phyloP scores from a whole-genome alignment of 179 eudicot species.

The Silene coronaria region DNA sequence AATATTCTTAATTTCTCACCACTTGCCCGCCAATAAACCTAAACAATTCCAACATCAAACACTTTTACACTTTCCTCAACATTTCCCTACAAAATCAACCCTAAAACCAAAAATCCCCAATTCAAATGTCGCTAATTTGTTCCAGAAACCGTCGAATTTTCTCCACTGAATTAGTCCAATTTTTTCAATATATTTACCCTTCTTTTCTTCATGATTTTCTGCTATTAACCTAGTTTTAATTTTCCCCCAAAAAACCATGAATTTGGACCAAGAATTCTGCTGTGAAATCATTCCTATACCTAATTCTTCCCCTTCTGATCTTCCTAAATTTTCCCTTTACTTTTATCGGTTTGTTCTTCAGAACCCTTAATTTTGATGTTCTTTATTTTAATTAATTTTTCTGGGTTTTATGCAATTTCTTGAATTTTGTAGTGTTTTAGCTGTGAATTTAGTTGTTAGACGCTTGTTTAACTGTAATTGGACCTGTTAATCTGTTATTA shows the following conservation, averaged over 20 bases:
- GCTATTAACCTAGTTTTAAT: background rate
- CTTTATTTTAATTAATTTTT: background rate
- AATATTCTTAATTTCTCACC: background rate
- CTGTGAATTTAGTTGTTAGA: background rate
- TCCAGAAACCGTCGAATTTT: background rate
- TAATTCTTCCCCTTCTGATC: slow-evolving; percentile 3
- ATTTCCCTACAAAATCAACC: background rate
- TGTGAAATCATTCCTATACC: slow-evolving; percentile 26
- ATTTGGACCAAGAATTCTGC: slow-evolving; percentile 1
- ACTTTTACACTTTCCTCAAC: background rate
- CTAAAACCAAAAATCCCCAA: background rate
- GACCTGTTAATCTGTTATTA: background rate
- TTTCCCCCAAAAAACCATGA: background rate
- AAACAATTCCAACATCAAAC: slow-evolving; percentile 5
- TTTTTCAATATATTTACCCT: background rate
- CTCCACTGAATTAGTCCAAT: slow-evolving; percentile 11
- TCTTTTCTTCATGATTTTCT: background rate
- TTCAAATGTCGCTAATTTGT: background rate
- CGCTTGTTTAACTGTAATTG: background rate
- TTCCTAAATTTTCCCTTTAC: slow-evolving; percentile 19
- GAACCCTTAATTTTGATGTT: background rate
- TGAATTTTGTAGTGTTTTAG: background rate
- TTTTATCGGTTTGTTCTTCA: slow-evolving; percentile 19
- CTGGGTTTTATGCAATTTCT: background rate
- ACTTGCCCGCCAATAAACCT: slow-evolving; percentile 20